Conservation (phyloP, 2,329 filamentous ascomycete genomes). For the Talaromyces sp. region DNA sequence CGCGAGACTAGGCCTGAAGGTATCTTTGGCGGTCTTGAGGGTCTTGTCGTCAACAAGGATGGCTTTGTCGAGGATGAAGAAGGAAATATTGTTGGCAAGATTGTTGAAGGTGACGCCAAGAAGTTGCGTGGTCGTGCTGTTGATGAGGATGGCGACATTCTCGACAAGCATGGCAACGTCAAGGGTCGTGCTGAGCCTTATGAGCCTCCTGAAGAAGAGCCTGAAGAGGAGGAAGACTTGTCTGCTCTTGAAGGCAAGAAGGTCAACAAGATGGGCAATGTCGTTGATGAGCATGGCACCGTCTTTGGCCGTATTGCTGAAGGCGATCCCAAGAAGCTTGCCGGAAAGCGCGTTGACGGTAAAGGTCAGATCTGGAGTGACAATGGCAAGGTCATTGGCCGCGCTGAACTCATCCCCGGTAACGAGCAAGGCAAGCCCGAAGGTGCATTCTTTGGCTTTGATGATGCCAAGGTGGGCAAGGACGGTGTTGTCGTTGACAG, state of each 20-base stretch:
- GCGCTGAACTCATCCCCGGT: conserved; percentile 56
- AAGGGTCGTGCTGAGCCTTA: conserved; percentile 59
- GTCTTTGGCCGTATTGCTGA: conserved; percentile 57
- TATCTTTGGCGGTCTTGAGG: conserved; percentile 57
- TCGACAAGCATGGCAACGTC: conserved; percentile 68
- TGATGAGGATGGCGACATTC: conserved; percentile 77
- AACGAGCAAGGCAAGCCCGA: conserved; percentile 48
- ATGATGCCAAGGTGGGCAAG: conserved; percentile 54
- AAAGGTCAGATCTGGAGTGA: conserved; percentile 64
- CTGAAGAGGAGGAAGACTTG: conserved; percentile 49
- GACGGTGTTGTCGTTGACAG: conserved; percentile 54
- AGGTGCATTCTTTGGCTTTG: conserved; percentile 59
- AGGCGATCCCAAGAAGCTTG: conserved; percentile 54
- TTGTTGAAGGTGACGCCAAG: conserved; percentile 69
- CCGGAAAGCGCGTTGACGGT: conserved; percentile 61
- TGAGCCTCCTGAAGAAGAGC: conserved; percentile 50
- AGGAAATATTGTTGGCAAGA: conserved; percentile 70
- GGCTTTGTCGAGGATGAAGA: conserved; percentile 69
- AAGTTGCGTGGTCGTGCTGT: conserved; percentile 68
- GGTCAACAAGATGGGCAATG: conserved; percentile 62
- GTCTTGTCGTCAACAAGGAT: conserved; percentile 55
- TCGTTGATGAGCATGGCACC: conserved; percentile 58
- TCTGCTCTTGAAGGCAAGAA: conserved; percentile 59
- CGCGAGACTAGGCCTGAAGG: conserved; percentile 55
- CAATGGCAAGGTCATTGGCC: conserved; percentile 58